phyloP scores from a whole-genome alignment of 148 eudicot species.

The Chenopodium suecicum region DNA sequence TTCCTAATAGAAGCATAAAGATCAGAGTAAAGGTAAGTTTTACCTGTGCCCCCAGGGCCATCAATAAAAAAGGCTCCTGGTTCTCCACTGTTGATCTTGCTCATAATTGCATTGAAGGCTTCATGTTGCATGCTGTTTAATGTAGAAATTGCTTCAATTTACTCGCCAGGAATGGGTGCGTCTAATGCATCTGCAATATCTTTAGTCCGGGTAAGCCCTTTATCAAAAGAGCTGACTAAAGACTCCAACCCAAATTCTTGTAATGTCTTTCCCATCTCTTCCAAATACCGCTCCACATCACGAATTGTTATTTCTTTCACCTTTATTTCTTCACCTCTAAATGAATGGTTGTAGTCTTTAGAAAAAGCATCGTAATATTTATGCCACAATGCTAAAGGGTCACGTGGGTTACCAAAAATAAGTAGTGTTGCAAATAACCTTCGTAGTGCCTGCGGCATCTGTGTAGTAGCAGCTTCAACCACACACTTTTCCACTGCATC shows the following conservation, averaged over 20 bases:
- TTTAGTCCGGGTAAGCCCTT: neutral
- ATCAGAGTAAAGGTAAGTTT: slow-evolving; percentile 1
- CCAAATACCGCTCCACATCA: neutral
- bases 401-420: neutral
- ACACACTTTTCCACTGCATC: neutral
- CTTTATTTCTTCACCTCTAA: neutral
- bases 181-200: neutral
- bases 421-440: neutral
- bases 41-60: neutral
- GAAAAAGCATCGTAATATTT: neutral
- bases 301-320: neutral
- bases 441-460: neutral
- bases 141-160: too few relatives aligned
- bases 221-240: accelerated
- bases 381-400: neutral
- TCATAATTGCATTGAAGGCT: neutral
- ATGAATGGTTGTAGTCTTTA: neutral
- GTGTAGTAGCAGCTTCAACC: neutral
- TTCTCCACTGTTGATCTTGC: neutral
- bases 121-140: neutral
- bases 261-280: neutral
- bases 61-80: neutral
- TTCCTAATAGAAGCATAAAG: neutral
- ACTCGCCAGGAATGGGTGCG: neutral
- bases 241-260: neutral